A percentile compares a stretch with the other conserved stretches of the same genome.
These are phyloP conservation scores for Buxus sempervirens DNA, from an alignment of 164 flowering plant genomes.

Conservation along the genomic window DNA sequence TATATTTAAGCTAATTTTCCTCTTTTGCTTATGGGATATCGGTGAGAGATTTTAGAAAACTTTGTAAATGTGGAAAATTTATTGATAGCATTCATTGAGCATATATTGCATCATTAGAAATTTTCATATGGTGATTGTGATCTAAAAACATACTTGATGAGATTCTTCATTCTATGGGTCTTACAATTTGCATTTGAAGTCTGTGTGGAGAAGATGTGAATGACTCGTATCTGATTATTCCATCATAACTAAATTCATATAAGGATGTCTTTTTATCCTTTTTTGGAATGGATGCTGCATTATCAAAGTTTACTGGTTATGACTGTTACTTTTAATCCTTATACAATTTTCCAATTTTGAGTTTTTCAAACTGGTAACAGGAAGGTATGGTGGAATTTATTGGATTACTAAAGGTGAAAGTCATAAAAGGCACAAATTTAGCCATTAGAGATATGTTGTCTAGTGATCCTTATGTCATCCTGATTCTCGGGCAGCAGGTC, in stretches of 20 bases:
- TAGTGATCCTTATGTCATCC: slow-evolving; percentile 90
- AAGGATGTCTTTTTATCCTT: too few species aligned
- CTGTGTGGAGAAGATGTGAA: background rate
- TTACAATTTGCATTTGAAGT: background rate
- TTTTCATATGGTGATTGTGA: background rate
- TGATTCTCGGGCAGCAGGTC: slow-evolving; percentile 81
- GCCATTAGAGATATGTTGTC: slow-evolving; percentile 89
- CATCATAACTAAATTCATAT: background rate
- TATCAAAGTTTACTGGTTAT: background rate
- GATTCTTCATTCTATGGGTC: background rate
- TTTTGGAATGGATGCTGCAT: too few species aligned
- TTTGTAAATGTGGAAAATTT: background rate
- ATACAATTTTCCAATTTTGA: background rate
- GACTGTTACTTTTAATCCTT: background rate
- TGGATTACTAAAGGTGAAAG: slow-evolving; percentile 84
- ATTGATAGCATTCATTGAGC: background rate
- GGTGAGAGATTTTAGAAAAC: background rate
- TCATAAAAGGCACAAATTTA: slow-evolving; percentile 73
- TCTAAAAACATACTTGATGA: background rate
- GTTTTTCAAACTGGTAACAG: slow-evolving; percentile 34
- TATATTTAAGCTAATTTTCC: too few species aligned
- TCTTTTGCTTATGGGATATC: background rate
- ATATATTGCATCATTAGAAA: background rate
- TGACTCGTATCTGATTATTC: background rate
- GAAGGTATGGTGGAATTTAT: slow-evolving; percentile 94